phyloP scores from a whole-genome alignment of 2,329 filamentous ascomycete species.

The Epichloe brachyelytri region DNA sequence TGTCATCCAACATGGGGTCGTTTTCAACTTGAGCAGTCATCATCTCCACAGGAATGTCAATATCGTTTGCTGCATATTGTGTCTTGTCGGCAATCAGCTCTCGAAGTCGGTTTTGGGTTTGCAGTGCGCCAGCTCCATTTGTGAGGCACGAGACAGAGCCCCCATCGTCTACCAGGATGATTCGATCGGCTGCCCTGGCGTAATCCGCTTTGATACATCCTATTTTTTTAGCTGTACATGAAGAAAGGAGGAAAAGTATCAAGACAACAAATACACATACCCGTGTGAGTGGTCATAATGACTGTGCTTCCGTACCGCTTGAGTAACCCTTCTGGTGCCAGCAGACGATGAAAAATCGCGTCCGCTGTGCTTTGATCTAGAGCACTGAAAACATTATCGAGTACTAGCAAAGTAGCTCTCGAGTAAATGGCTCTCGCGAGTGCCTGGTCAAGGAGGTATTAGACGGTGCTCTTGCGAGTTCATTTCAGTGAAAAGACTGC shows the following conservation, averaged over 20 bases:
- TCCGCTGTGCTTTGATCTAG: conserved; percentile 3
- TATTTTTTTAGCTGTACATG: background rate
- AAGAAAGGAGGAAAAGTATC: too few species aligned
- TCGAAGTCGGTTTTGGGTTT: background rate
- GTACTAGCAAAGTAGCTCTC: conserved; percentile 6
- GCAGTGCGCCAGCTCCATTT: background rate
- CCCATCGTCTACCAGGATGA: background rate
- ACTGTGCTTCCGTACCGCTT: conserved; percentile 1
- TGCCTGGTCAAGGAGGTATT: conserved; percentile 9
- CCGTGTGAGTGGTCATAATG: conserved; percentile 4
- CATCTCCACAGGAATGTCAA: background rate
- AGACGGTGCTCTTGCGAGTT: background rate
- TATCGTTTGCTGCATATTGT: background rate
- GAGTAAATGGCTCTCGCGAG: conserved; percentile 30
- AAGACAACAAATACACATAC: background rate
- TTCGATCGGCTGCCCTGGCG: background rate
- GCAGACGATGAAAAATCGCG: conserved; percentile 2
- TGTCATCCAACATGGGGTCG: background rate
- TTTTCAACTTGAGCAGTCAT: background rate
- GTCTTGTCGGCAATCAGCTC: background rate
- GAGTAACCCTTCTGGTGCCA: conserved; percentile 1
- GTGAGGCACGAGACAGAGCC: background rate
- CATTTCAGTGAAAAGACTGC: background rate
- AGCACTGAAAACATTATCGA: conserved; percentile 2
- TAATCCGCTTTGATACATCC: background rate